Evolutionary conservation across 495 filamentous ascomycete genomes (phyloP).

Genomic region (Penicillium macrosclerotiorum): DNA sequence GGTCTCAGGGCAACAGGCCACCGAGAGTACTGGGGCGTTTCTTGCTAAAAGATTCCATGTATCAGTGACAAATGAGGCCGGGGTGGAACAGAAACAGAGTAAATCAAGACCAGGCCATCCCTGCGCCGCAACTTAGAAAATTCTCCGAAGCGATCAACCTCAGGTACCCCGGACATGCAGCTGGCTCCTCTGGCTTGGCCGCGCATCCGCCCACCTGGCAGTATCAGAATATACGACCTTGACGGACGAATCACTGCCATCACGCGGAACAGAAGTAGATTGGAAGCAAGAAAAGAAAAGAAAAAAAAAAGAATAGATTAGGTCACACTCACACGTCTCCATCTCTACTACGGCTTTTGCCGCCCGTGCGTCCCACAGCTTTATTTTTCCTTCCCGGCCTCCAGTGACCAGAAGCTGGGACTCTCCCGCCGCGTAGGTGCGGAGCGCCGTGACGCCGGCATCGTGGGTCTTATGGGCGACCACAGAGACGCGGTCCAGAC

Average conservation of each 20-base stretch:
- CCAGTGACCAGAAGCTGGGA: conserved; percentile 39
- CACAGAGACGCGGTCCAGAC: conserved; percentile 35
- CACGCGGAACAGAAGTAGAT: conserved; percentile 1
- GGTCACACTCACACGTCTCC: conserved; percentile 37
- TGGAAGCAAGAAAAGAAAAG: background rate
- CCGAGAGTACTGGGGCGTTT: conserved; percentile 60
- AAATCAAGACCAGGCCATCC: conserved; percentile 1
- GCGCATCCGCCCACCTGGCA: too few relatives aligned
- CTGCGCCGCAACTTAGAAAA: conserved; percentile 7
- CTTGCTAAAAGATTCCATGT: conserved; percentile 31
- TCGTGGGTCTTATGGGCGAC: conserved; percentile 35
- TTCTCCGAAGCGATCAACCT: conserved; percentile 12
- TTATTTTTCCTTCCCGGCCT: conserved; percentile 49
- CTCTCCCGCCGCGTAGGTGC: conserved; percentile 28
- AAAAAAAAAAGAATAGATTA: conserved; percentile 6
- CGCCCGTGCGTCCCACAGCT: conserved; percentile 45
- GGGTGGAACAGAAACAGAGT: too few relatives aligned
- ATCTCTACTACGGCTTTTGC: conserved; percentile 35
- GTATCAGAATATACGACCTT: too few relatives aligned
- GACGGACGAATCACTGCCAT: too few relatives aligned
- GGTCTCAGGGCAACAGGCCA: conserved; percentile 57
- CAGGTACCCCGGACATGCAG: conserved; percentile 4
- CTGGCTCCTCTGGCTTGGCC: too few relatives aligned
- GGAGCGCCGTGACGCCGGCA: conserved; percentile 44
- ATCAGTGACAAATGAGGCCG: too few relatives aligned